Base-by-base conservation (phyloP, 2,329 filamentous ascomycete species). In the Talaromyces islandicus region DNA sequence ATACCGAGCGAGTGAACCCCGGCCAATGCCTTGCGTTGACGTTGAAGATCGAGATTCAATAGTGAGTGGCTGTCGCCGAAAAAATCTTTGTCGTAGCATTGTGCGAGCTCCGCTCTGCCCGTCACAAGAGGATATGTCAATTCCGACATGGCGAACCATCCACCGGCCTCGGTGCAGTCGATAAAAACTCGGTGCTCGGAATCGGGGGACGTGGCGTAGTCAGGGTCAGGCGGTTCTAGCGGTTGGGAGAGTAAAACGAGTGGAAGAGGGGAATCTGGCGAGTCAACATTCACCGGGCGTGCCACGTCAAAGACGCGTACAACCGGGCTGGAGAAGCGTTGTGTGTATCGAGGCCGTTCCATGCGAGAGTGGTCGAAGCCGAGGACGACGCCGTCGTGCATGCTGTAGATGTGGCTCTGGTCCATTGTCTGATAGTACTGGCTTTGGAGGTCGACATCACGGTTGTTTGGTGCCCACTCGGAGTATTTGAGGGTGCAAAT, bases 61-160 rank as follows among this genome's bases (percentile, higher is more conserved):
- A 78, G 67, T 0, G 73, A 69, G 51, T 74, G 71, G 5, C 73
- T 72, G 50, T 67, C 63, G 9, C 70, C 69, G 52, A 76, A 71
- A 55, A 75, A 86, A 60, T 80, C 79, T 58, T 79, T 78, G 54
- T 80, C 78, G 64, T 86, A 85, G 68, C 81, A 85, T 57, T 80
- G 74, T 9, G 86, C 85, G 63, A 78, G 75, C 25, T 80, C 77
- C 4, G 85, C 86, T 46, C 82, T 87, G 57, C 91, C 85, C 24
- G 92, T 88, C 29, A 96, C 91, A 10, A 93, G 82, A 3, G 94
- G 94, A 67, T 97, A 97, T 9, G 86, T 86, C 46, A 81, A 83
- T 60, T 95, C 93, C 1, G 93, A 97, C 76, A 97, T 83, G 32
- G 92, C 94, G 73, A 93, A 99, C 92, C 93, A 97, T 62, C 90